These are phyloP conservation scores for Solanum lycopersicoides DNA, from an alignment of 257 asterid genomes.

Conservation along the genomic window DNA sequence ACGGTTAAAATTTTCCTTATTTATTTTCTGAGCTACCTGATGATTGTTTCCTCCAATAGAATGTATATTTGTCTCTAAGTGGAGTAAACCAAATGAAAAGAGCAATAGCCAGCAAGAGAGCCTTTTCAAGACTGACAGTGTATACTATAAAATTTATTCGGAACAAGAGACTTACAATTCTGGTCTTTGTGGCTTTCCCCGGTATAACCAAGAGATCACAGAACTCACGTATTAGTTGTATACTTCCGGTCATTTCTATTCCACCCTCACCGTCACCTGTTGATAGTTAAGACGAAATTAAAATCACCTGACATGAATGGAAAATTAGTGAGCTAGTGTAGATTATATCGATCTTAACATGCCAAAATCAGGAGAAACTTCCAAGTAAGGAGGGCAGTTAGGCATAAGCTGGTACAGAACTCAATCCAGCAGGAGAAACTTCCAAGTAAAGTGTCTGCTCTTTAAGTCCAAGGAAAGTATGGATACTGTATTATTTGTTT, in stretches of 20 bases:
- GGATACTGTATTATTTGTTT: constrained; percentile 11
- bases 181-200: constrained; percentile 59
- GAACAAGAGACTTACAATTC: constrained; percentile 46
- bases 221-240: constrained; percentile 71
- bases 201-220: constrained; percentile 58
- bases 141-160: not conserved
- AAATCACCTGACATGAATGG: too few species aligned
- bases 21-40: not conserved
- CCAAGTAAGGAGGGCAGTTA: too few species aligned
- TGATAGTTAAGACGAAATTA: not conserved
- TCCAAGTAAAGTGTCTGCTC: constrained; percentile 79
- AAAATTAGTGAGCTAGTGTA: too few species aligned
- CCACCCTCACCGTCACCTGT: constrained; percentile 96
- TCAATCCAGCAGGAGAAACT: constrained; percentile 84
- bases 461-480: constrained; percentile 37
- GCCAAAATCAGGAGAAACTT: too few species aligned
- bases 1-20: not conserved
- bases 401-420: constrained; percentile 71
- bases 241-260: constrained; percentile 84
- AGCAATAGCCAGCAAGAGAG: not conserved
- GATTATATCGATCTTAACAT: too few species aligned
- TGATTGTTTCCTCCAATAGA: not conserved
- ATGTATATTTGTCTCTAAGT: not conserved
- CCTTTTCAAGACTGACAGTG: not conserved
- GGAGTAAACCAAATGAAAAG: not conserved